A percentile compares a stretch with the other conserved stretches of the same genome.
phyloP scores from a whole-genome alignment of 2,329 filamentous ascomycete species.

The Penicillium sp. region DNA sequence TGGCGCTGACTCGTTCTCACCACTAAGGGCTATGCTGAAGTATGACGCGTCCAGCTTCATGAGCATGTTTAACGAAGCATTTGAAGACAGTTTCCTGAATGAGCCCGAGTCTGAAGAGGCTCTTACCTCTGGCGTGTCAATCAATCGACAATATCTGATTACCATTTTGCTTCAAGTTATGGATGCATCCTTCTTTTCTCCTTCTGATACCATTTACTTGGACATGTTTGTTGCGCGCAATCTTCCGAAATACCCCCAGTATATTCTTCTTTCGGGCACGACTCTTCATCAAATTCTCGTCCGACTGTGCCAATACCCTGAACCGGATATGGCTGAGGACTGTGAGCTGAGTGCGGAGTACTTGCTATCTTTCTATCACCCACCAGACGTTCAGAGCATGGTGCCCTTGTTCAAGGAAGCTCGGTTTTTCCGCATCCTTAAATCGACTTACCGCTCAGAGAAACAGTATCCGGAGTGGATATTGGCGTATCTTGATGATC shows the following conservation, averaged over 20 bases:
- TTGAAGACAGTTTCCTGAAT: slow-evolving; percentile 92
- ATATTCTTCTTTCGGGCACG: slow-evolving; percentile 85
- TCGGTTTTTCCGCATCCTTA: slow-evolving; percentile 86
- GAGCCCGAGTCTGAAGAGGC: slow-evolving; percentile 68
- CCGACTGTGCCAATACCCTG: slow-evolving; percentile 82
- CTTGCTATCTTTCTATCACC: slow-evolving; percentile 87
- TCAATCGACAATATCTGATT: slow-evolving; percentile 89
- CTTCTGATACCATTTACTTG: slow-evolving; percentile 85
- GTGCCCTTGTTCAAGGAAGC: slow-evolving; percentile 78
- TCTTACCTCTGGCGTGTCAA: slow-evolving; percentile 56
- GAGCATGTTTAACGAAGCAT: slow-evolving; percentile 94
- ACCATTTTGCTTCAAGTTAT: slow-evolving; percentile 91
- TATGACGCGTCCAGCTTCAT: slow-evolving; percentile 92
- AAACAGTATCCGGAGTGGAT: slow-evolving; percentile 78
- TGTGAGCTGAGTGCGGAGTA: slow-evolving; percentile 98
- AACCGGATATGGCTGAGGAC: slow-evolving; percentile 79
- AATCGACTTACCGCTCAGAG: slow-evolving; percentile 79
- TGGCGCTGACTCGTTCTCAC: slow-evolving; percentile 77
- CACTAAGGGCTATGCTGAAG: slow-evolving; percentile 78
- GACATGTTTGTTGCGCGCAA: slow-evolving; percentile 99
- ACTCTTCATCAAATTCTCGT: slow-evolving; percentile 77
- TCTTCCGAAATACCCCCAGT: slow-evolving; percentile 93
- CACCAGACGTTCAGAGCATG: slow-evolving; percentile 73
- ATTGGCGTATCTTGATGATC: slow-evolving; percentile 81
- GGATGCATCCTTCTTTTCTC: slow-evolving; percentile 68